A percentile compares a stretch with the other conserved stretches of the same genome.
Evolutionary conservation across 495 filamentous ascomycete species (phyloP).

Genomic region (Corynascus novoguineensis): DNA sequence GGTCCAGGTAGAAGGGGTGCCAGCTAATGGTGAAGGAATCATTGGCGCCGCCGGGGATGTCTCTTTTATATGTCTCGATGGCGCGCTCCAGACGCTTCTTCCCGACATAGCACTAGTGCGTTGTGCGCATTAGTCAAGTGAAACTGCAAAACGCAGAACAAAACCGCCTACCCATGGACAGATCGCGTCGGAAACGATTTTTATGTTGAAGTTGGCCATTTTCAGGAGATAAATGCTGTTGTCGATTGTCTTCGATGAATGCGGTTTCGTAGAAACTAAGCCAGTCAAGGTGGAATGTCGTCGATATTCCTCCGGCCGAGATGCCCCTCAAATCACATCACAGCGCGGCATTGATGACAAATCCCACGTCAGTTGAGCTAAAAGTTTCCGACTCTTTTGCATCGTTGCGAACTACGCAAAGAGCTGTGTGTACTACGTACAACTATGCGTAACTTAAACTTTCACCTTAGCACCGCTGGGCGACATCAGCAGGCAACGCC

Average conservation of each 20-base stretch:
- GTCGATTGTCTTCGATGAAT: too few relatives aligned
- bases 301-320: too few relatives aligned
- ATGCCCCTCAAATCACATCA: not conserved
- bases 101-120: slow-evolving; percentile 73
- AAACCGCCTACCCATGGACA: slow-evolving; percentile 58
- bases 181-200: slow-evolving; percentile 70
- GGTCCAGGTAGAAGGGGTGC: slow-evolving; percentile 78
- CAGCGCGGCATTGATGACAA: not conserved
- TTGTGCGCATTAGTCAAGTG: slow-evolving; percentile 2
- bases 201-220: slow-evolving; percentile 76
- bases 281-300: too few relatives aligned
- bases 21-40: slow-evolving; percentile 70
- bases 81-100: slow-evolving; percentile 65
- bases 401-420: too few relatives aligned
- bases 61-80: slow-evolving; percentile 57
- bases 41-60: slow-evolving; percentile 47
- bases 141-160: not conserved
- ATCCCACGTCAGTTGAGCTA: not conserved
- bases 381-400: not conserved
- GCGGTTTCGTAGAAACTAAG: too few relatives aligned
- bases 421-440: too few relatives aligned
- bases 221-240: too few relatives aligned
- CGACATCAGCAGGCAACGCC: too few relatives aligned
- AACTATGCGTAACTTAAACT: too few relatives aligned
- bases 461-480: too few relatives aligned